Conservation (phyloP, 768 basidiomycete species). For the Lepiota venenata region DNA sequence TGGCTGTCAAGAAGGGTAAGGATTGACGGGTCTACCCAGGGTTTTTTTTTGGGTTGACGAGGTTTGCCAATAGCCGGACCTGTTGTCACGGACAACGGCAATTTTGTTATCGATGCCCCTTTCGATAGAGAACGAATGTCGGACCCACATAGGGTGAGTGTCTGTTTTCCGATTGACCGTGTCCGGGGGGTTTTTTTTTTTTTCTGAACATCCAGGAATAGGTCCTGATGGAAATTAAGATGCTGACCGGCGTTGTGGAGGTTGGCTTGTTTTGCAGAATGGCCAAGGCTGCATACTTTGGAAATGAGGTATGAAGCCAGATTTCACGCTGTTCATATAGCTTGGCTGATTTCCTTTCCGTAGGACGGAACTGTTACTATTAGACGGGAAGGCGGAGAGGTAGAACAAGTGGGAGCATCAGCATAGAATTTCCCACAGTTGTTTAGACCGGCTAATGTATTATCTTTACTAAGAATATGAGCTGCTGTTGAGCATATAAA, state of each 20-base stretch:
- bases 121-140: constrained; percentile 69
- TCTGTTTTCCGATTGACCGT: background rate
- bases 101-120: constrained; percentile 96
- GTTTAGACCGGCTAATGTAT: background rate
- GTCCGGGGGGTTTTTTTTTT: background rate
- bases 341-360: constrained; percentile 3
- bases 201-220: constrained; percentile 23
- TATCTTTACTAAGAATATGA: background rate
- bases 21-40: background rate
- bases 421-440: background rate
- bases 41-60: background rate
- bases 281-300: constrained; percentile 96
- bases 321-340: background rate
- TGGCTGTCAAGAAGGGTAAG: constrained; percentile 82
- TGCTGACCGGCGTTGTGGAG: constrained; percentile 98
- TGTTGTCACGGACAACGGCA: constrained; percentile 95
- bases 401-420: constrained; percentile 14
- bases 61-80: constrained; percentile 68
- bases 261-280: constrained; percentile 95
- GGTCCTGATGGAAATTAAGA: constrained; percentile 81
- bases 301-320: constrained; percentile 57
- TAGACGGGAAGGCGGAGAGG: constrained; percentile 46
- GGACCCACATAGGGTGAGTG: constrained; percentile 62
- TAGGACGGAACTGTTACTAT: constrained; percentile 73
- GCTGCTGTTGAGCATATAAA: background rate